Evolutionary conservation across 208 protist species (phyloP).

Genomic region (Porcisia hertigi): DNA sequence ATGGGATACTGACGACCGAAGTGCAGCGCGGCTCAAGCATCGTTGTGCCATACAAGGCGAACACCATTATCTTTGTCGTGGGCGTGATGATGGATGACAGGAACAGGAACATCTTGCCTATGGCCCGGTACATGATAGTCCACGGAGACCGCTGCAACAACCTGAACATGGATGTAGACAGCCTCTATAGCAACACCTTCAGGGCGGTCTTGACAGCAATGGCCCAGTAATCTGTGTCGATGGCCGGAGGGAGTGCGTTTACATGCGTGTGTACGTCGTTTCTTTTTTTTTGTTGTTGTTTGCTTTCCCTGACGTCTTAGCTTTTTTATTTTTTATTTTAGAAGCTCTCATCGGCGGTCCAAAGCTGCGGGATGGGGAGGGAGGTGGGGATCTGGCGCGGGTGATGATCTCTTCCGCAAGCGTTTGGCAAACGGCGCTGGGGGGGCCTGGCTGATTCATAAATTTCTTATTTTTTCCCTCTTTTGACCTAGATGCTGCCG

Average conservation of each 20-base stretch:
- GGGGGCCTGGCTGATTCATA: too few relatives aligned
- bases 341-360: background rate
- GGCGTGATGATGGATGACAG: slow-evolving; percentile 14
- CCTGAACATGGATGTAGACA: slow-evolving; percentile 13
- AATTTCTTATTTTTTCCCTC: too few relatives aligned
- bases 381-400: too few relatives aligned
- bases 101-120: slow-evolving; percentile 18
- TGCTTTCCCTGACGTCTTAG: background rate
- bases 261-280: background rate
- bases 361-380: background rate
- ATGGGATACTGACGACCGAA: slow-evolving; percentile 18
- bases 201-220: slow-evolving; percentile 1
- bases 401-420: too few relatives aligned
- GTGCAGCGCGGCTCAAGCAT: slow-evolving; percentile 19
- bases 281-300: background rate
- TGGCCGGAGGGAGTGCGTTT: background rate
- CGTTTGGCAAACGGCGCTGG: too few relatives aligned
- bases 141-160: slow-evolving; percentile 20
- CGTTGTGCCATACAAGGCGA: slow-evolving; percentile 16
- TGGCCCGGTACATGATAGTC: slow-evolving; percentile 26
- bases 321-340: background rate
- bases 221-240: background rate
- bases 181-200: slow-evolving; percentile 11
- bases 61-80: slow-evolving; percentile 26
- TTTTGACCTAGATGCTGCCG: too few relatives aligned